These are phyloP conservation scores for Emergomyces orientalis DNA, from an alignment of 2,329 filamentous ascomycete genomes.

Conservation along the genomic window DNA sequence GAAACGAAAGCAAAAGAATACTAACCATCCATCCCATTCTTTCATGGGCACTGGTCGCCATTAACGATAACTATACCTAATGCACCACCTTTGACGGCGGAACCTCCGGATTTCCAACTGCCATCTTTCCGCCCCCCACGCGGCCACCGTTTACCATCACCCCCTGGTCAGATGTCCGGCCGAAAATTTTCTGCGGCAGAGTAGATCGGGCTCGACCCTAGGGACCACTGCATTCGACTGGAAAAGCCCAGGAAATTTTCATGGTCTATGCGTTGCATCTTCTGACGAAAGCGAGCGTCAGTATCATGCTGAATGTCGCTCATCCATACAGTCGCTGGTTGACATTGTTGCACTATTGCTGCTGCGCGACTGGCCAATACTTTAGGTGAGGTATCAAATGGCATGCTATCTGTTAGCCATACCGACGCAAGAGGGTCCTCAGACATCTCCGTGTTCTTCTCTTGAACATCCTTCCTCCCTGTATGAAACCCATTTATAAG, in stretches of 20 bases:
- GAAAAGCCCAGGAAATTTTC: background rate
- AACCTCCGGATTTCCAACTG: background rate
- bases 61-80: too few relatives aligned
- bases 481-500: background rate
- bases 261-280: background rate
- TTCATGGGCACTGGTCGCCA: background rate
- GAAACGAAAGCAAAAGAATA: background rate
- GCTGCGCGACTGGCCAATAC: background rate
- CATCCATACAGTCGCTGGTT: background rate
- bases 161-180: too few relatives aligned
- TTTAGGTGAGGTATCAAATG: background rate
- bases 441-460: background rate
- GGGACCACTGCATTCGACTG: background rate
- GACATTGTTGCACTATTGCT: background rate
- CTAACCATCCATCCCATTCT: background rate
- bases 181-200: background rate
- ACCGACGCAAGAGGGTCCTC: background rate
- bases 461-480: background rate
- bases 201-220: background rate
- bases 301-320: background rate
- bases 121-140: too few relatives aligned
- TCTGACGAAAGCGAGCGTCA: background rate
- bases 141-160: too few relatives aligned
- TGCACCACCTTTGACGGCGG: too few relatives aligned
- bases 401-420: background rate